phyloP scores from a whole-genome alignment of 2,329 filamentous ascomycete species.

The Cercospora sojina region DNA sequence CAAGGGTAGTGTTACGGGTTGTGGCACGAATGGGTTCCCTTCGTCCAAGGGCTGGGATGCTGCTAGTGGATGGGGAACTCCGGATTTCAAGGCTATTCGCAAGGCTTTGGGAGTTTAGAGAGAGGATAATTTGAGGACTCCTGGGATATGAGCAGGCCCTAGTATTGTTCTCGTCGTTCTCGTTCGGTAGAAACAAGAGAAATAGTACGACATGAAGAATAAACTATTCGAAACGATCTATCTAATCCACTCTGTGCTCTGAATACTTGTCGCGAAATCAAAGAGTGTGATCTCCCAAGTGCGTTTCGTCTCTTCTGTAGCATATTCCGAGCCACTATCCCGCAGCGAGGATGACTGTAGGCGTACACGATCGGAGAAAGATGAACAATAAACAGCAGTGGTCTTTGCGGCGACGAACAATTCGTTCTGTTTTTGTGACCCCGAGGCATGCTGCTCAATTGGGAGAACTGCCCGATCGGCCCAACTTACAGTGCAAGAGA shows the following conservation, averaged over 20 bases:
- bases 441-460: neutral
- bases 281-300: neutral
- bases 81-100: constrained; percentile 27
- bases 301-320: too few relatives aligned
- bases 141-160: neutral
- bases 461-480: neutral
- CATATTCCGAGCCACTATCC: too few relatives aligned
- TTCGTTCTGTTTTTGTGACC: neutral
- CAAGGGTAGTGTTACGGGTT: constrained; percentile 43
- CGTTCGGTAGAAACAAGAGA: neutral
- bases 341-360: too few relatives aligned
- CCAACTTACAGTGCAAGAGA: neutral
- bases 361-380: too few relatives aligned
- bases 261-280: neutral
- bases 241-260: neutral
- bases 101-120: constrained; percentile 17
- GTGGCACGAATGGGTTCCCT: constrained; percentile 32
- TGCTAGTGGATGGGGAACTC: constrained; percentile 32
- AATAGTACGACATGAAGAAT: neutral
- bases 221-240: neutral
- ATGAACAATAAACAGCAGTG: too few relatives aligned
- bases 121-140: neutral
- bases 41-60: constrained; percentile 31
- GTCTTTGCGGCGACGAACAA: neutral
- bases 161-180: neutral